These are phyloP conservation scores for Monosporascus sp. DNA, from an alignment of 2,329 filamentous ascomycete species.

Conservation along the genomic window DNA sequence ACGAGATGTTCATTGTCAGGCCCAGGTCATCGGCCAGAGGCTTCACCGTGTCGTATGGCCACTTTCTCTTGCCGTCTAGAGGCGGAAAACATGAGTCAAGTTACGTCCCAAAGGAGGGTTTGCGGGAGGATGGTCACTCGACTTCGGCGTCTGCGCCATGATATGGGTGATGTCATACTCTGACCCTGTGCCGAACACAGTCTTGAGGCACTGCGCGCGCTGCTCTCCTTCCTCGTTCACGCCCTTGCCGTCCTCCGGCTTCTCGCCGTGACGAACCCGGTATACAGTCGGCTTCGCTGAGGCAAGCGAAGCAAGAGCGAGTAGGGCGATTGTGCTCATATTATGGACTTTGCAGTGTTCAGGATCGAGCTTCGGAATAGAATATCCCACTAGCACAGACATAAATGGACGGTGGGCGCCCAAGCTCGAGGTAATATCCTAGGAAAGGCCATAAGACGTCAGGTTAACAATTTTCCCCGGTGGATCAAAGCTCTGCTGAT, in stretches of 20 bases:
- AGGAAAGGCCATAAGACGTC: too few relatives aligned
- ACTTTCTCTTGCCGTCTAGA: constrained; percentile 44
- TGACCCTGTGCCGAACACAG: constrained; percentile 49
- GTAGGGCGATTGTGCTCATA: not conserved
- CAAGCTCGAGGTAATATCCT: too few relatives aligned
- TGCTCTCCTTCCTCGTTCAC: constrained; percentile 46
- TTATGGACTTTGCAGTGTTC: too few relatives aligned
- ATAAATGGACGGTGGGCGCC: too few relatives aligned
- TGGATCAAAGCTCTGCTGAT: too few relatives aligned
- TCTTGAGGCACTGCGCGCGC: constrained; percentile 55
- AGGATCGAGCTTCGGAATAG: too few relatives aligned
- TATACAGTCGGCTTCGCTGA: constrained; percentile 46
- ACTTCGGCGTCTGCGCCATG: constrained; percentile 51
- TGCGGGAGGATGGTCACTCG: constrained; percentile 24
- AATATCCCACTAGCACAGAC: too few relatives aligned
- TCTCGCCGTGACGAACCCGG: constrained; percentile 61
- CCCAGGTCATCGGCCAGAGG: constrained; percentile 53
- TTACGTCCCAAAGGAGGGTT: not conserved
- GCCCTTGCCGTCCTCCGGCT: constrained; percentile 47
- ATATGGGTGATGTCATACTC: constrained; percentile 54
- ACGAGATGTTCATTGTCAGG: constrained; percentile 49
- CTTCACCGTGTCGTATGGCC: constrained; percentile 53
- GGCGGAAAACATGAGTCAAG: not conserved
- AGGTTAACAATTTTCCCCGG: too few relatives aligned
- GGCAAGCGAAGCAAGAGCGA: not conserved